Base-by-base conservation (phyloP, 768 basidiomycete genomes). In the Infundibulicybe gibba region DNA sequence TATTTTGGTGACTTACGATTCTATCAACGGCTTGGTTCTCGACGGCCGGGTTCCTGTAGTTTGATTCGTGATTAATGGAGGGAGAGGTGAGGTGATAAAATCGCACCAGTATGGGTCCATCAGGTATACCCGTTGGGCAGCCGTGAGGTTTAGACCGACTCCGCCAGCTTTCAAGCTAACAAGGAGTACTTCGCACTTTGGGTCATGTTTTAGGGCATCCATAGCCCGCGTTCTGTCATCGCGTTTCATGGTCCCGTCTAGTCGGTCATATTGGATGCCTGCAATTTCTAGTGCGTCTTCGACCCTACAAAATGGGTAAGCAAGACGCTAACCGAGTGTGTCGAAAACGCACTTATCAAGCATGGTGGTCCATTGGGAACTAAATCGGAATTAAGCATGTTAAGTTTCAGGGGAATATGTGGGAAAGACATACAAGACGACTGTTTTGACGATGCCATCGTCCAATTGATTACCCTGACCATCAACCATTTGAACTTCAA, bases 11-110 rank as follows among this genome's bases (percentile, higher is more conserved):
- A 75, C 89, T 65, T 57, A 97, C 93, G 54, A 97, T 95, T 43
- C 95, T 90, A 68, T 99, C 97, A 21, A 97, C 91, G 15, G 94
- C 95, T 67, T 97, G 95, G 59, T 97, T 94, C 69, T 98, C 94
- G 5, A 94, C 94, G 15, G 93, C 93, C 13, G 94, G 94, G 57
- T 97, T 97, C 93, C 90, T 93, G 55, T 5, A 38, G 25, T 25
- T 4, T 25, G 25, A 25, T 25, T 8, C 3, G 8, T 8, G 25
- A 25, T 8, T 8, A 32, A 15, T n/a, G 25, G 39, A 44, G n/a
- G 46, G 43, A n/a, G 17, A 12, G 16, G 34, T 20, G 41, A 31
- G 20, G 17, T 34, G 14, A 15, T 10, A 56, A 32, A 50, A 51
- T 19, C 32, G 12, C 60, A 87, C 93, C 94, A 97, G 64, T 97